Evolutionary conservation across 2,329 filamentous ascomycete genomes (phyloP).

Genomic region (Neospermospora avenae): DNA sequence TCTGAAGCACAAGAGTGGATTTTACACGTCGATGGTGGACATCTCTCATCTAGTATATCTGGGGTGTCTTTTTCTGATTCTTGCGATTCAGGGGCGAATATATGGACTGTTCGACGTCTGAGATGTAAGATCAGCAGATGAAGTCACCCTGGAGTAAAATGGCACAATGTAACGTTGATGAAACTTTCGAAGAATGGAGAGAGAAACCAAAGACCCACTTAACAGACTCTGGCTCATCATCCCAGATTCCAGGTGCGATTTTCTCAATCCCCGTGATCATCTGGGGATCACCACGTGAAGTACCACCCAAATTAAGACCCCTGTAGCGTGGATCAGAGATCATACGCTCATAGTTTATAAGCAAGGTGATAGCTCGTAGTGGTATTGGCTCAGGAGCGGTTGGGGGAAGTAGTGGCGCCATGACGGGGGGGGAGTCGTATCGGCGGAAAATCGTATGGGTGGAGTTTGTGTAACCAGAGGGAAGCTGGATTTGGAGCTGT

Average conservation of each 20-base stretch:
- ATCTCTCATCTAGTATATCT: not conserved
- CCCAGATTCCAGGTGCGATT: not conserved
- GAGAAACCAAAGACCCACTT: not conserved
- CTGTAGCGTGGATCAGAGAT: not conserved
- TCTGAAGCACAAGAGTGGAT: not conserved
- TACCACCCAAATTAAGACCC: not conserved
- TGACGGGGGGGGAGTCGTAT: too few species aligned
- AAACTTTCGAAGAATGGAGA: too few species aligned
- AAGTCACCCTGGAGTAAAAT: too few species aligned
- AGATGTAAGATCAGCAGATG: not conserved
- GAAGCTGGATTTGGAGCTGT: too few species aligned
- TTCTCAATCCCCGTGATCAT: not conserved
- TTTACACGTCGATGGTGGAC: not conserved
- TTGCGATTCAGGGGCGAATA: not conserved
- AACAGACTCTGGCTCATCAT: not conserved
- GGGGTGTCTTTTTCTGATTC: not conserved
- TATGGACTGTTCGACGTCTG: not conserved
- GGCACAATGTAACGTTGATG: too few species aligned
- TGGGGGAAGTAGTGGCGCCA: too few species aligned
- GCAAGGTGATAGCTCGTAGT: not conserved
- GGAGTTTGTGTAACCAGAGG: not conserved
- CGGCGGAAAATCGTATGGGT: too few species aligned
- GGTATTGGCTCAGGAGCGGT: not conserved
- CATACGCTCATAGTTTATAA: conserved; percentile 9
- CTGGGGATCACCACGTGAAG: not conserved